Evolutionary conservation across 2,329 filamentous ascomycete species (phyloP).

Genomic region (Cadophora luteo-olivacea): DNA sequence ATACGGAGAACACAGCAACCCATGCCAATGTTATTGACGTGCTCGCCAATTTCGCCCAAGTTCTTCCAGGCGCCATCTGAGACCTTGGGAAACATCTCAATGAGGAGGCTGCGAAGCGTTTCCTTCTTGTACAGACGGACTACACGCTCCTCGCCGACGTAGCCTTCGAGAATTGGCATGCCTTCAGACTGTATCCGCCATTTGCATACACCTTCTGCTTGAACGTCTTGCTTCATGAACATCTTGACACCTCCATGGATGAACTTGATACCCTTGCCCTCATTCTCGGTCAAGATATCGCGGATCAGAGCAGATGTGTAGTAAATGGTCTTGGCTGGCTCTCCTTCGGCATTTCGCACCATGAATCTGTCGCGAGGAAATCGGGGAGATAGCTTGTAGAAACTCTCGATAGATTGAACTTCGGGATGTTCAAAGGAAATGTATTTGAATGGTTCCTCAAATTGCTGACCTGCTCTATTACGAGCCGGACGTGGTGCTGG

Average conservation of each 20-base stretch:
- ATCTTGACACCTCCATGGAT: constrained; percentile 97
- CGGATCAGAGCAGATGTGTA: constrained; percentile 88
- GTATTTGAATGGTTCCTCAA: constrained; percentile 96
- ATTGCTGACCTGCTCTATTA: constrained; percentile 52
- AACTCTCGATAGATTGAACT: constrained; percentile 77
- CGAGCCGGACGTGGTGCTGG: constrained; percentile 30
- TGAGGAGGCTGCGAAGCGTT: constrained; percentile 81
- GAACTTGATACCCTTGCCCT: constrained; percentile 91
- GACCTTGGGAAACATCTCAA: constrained; percentile 97
- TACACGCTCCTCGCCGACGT: constrained; percentile 80
- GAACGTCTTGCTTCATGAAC: constrained; percentile 97
- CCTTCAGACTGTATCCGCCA: constrained; percentile 98
- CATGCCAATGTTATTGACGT: constrained; percentile 79
- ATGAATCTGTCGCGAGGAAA: constrained; percentile 94
- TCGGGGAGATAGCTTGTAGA: constrained; percentile 82
- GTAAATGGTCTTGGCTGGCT: constrained; percentile 94
- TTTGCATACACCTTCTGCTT: constrained; percentile 82
- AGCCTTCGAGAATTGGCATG: constrained; percentile 87
- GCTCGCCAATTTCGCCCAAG: constrained; percentile 87
- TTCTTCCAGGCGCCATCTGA: constrained; percentile 74
- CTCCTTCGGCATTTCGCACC: constrained; percentile 90
- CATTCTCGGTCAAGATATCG: constrained; percentile 85
- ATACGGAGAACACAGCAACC: constrained; percentile 91
- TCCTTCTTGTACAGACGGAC: constrained; percentile 77
- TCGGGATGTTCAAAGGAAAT: constrained; percentile 76